phyloP scores from a whole-genome alignment of 2,329 filamentous ascomycete genomes.

The Pseudocercospora cruenta region DNA sequence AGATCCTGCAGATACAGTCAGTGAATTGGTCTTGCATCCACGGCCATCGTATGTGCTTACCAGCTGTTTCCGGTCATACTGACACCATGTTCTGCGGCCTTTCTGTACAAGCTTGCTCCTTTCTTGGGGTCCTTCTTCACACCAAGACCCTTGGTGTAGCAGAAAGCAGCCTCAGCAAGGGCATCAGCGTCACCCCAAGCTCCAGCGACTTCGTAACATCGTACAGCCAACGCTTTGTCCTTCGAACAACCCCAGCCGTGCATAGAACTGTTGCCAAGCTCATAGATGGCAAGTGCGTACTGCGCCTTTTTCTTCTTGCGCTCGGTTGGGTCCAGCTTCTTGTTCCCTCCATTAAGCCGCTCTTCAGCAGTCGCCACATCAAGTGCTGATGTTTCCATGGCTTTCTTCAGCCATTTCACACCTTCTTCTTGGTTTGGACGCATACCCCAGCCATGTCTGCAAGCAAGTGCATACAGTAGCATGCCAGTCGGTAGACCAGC shows the following conservation, averaged over 20 bases:
- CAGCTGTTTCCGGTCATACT: constrained; percentile 98
- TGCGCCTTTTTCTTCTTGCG: constrained; percentile 85
- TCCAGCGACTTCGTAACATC: constrained; percentile 95
- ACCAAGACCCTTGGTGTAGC: constrained; percentile 89
- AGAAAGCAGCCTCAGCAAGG: constrained; percentile 90
- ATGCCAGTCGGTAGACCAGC: constrained; percentile 89
- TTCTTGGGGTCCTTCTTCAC: constrained; percentile 97
- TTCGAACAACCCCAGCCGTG: constrained; percentile 97
- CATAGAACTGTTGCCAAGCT: constrained; percentile 94
- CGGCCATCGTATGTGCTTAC: constrained; percentile 59
- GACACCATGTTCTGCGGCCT: constrained; percentile 90
- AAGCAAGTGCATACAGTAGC: constrained; percentile 93
- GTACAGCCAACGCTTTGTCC: constrained; percentile 82
- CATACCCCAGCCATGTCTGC: constrained; percentile 97
- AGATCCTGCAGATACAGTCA: constrained; percentile 68
- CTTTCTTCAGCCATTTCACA: constrained; percentile 88
- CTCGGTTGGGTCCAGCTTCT: constrained; percentile 52
- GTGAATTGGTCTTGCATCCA: background rate
- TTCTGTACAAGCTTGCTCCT: constrained; percentile 85
- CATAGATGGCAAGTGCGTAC: constrained; percentile 93
- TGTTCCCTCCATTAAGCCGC: constrained; percentile 19
- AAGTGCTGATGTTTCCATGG: constrained; percentile 83
- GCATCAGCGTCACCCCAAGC: constrained; percentile 96
- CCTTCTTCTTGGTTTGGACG: constrained; percentile 87
- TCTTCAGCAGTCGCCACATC: constrained; percentile 68